These are phyloP conservation scores for Yamadazyma insecticola DNA, from an alignment of 805 yeast genomes.

Conservation along the genomic window DNA sequence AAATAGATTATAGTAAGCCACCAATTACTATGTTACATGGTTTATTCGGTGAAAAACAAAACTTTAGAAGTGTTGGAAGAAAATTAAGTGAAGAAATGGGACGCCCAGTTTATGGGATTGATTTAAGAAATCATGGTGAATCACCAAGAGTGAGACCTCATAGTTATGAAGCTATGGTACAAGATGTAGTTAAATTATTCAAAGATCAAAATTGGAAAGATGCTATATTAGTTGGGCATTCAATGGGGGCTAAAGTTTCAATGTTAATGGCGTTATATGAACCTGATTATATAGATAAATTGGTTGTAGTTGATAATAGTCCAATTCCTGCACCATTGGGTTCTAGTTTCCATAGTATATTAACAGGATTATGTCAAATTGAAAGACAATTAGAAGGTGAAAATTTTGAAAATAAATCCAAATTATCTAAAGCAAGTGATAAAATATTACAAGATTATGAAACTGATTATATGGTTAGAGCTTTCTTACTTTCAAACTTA, in stretches of 20 bases:
- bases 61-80: slow-evolving; percentile 38
- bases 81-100: slow-evolving; percentile 24
- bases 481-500: slow-evolving; percentile 37
- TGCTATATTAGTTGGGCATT: slow-evolving; percentile 43
- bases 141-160: slow-evolving; percentile 42
- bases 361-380: slow-evolving; percentile 37
- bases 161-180: slow-evolving; percentile 39
- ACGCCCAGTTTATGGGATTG: slow-evolving; percentile 39
- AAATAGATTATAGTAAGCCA: neutral
- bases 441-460: slow-evolving; percentile 14
- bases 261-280: slow-evolving; percentile 40
- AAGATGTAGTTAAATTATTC: slow-evolving; percentile 38
- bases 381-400: too few relatives aligned
- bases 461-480: slow-evolving; percentile 16
- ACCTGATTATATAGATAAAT: slow-evolving; percentile 35
- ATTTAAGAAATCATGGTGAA: slow-evolving; percentile 54
- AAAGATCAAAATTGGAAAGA: slow-evolving; percentile 14
- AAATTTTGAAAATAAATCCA: too few relatives aligned
- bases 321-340: slow-evolving; percentile 32
- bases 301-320: slow-evolving; percentile 47
- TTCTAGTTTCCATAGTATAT: slow-evolving; percentile 26
- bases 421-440: slow-evolving; percentile 22
- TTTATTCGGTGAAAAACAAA: slow-evolving; percentile 45
- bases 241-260: slow-evolving; percentile 60
- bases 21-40: slow-evolving; percentile 50